Evolutionary conservation across 768 basidiomycete genomes (phyloP), one percentile per base, ranked within the genome.

Genomic region (Suillus subluteus): DNA sequence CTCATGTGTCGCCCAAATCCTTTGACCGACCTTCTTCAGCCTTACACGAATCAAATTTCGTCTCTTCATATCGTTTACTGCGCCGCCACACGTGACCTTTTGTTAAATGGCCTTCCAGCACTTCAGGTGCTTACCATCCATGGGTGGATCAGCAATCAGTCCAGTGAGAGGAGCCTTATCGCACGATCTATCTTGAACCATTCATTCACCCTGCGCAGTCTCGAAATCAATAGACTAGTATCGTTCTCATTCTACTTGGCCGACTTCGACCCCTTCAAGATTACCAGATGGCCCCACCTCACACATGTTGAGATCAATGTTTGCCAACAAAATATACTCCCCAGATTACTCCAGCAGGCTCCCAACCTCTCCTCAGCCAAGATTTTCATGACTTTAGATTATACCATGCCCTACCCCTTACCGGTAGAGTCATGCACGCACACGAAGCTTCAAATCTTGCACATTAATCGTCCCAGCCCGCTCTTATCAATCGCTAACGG

Each of bases 91-190:
- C 18, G 11, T 7, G 64, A 71, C 12, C 21, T 71, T 16, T n/a
- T 73, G 48, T 66, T 75, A 62, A 54, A 61, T 38, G 70, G 69
- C 12, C 26, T 67, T 0, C 66, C 70, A 35, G 46, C 70, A 41
- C 65, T 73, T 23, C 61, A 75, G 46, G 62, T 73, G 23, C 74
- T 73, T 37, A 67, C 70, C 16, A 64, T 73, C 18, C 64, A 5
- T 64, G 4, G 58, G 68, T 4, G 65, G 63, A 3, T 55, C 58
- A 16, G 50, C 5, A 2, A 4, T 44, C 0, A 9, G 3, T 50
- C 6, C 26, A 26, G 26, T 6, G 12, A 16, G 26, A 16, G 15
- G 26, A 52, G 15, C 8, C 7, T 26, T 35, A 63, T 75, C 21
- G 13, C 56, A 21, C 15, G 9, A 26, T 18, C 15, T 18, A 41